Conservation (phyloP, 139 green algal genomes). For the Ulvella scutata region DNA sequence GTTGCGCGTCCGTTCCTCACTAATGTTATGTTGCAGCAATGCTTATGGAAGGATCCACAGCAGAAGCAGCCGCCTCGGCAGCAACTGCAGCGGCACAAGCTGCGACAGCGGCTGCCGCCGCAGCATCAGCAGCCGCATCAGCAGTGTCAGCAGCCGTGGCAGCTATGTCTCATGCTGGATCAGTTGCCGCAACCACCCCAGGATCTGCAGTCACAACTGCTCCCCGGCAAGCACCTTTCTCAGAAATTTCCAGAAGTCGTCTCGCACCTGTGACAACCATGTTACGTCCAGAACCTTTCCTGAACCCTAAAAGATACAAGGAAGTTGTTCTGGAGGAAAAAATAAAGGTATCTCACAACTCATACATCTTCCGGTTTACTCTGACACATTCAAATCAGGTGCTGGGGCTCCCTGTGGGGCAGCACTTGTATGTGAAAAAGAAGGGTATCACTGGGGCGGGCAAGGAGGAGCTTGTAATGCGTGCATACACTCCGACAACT, state of each 20-base stretch:
- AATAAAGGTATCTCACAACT: conserved; percentile 68
- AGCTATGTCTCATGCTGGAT: no score
- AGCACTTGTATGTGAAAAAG: conserved; percentile 88
- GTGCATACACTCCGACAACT: conserved; percentile 89
- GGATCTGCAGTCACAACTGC: no score
- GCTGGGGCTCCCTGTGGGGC: conserved; percentile 78
- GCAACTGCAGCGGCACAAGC: background rate
- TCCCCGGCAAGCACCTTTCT: no score
- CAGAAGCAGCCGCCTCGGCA: background rate
- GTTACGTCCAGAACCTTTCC: no score
- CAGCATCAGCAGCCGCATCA: background rate
- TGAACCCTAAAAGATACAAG: conserved; percentile 67
- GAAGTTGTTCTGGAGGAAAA: conserved; percentile 61
- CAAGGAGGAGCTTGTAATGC: conserved; percentile 74
- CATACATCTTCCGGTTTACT: conserved; percentile 77
- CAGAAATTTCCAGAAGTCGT: no score
- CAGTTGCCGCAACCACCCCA: no score
- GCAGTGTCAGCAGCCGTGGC: background rate
- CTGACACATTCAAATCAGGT: conserved; percentile 70
- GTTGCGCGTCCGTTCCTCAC: no score
- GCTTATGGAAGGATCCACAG: no score
- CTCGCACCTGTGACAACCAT: no score
- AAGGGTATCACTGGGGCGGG: no score
- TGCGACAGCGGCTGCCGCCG: background rate
- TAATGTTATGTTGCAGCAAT: no score